Percentiles rank a stretch among this genome's conserved stretches.
Evolutionary conservation across 1,284 basidiomycete genomes (phyloP).

Genomic region (Takashimella tepidaria): DNA sequence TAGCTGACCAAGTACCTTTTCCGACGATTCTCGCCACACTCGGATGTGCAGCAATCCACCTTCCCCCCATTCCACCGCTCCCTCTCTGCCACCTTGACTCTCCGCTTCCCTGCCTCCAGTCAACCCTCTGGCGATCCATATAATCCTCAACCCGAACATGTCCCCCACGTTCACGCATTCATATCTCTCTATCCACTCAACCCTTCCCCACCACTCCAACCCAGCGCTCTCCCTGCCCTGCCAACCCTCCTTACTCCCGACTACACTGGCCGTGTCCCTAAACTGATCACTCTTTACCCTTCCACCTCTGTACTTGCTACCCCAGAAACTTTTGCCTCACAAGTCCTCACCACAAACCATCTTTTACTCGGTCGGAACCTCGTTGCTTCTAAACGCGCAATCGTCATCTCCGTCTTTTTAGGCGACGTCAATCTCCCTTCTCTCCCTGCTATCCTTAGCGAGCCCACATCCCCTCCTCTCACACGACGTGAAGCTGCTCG

Average conservation of each 20-base stretch:
- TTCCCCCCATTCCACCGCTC: constrained; percentile 47
- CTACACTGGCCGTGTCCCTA: constrained; percentile 20
- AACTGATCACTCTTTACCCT: constrained; percentile 42
- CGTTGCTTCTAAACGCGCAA: constrained; percentile 22
- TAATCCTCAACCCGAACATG: constrained; percentile 32
- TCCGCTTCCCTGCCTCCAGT: constrained; percentile 37
- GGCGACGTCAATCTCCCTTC: constrained; percentile 36
- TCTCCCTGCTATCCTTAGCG: constrained; percentile 32
- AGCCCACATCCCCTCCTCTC: constrained; percentile 14
- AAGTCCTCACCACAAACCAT: constrained; percentile 40
- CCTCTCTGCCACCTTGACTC: constrained; percentile 41
- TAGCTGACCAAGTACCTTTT: too few species aligned
- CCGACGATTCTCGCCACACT: too few species aligned
- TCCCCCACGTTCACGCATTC: constrained; percentile 43
- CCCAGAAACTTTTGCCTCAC: constrained; percentile 40
- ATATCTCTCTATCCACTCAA: constrained; percentile 44
- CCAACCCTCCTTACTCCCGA: constrained; percentile 37
- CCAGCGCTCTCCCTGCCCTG: constrained; percentile 40
- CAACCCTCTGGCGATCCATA: constrained; percentile 30
- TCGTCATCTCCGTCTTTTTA: constrained; percentile 35
- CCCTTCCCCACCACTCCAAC: constrained; percentile 36
- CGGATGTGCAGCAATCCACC: constrained; percentile 32
- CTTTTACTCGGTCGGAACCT: constrained; percentile 38
- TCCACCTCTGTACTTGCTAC: constrained; percentile 34
- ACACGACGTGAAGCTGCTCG: constrained; percentile 29